Evolutionary conservation across 2,329 filamentous ascomycete species (phyloP), one percentile per base, ranked within the genome.

Genomic region (Beauveria varroae): DNA sequence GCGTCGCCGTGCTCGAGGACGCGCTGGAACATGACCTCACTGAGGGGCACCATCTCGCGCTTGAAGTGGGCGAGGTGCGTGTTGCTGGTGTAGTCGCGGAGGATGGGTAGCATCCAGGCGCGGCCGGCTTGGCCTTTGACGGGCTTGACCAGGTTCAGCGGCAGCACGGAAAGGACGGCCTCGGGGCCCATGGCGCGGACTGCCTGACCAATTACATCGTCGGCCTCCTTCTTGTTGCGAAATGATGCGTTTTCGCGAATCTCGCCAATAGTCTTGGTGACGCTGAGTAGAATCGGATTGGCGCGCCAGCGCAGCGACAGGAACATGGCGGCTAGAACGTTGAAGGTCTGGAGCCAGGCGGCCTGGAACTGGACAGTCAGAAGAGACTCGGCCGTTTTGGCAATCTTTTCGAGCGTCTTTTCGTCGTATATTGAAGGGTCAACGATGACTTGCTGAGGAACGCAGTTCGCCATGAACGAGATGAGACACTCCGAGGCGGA

Each of bases 401-500:
- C 87, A 24, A 99, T 75, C 71, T 92, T 93, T 70, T 92, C 90
- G 10, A 98, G 75, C 0, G 87, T 83, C 76, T 96, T 96, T 74
- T 98, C 93, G 67, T 98, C 93, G 72, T 90, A 96, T 52, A 96
- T 84, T 2, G 93, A 96, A 26, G 93, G 92, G 65, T 97, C 91
- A 7, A 96, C 75, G 41, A 99, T 86, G 51, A 93, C 90, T 66
- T 85, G 86, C 56, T 88, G 82, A 1, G 95, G 95, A 34, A 99
- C 82, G 69, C 95, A 96, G 72, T 95, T 97, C 65, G 86, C 89
- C 70, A 96, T 82, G 72, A 99, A 95, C 1, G 93, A 97, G 61
- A 97, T 89, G 63, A 99, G 77, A 72, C 95, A 97, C 73, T 99
- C 93, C 0, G 95, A 96, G 4, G 95, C 91, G 3, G 95, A 98